Percentiles rank a stretch among this genome's conserved stretches.
These are phyloP conservation scores for Neurospora sp. DNA, from an alignment of 495 filamentous ascomycete species.

Conservation along the genomic window DNA sequence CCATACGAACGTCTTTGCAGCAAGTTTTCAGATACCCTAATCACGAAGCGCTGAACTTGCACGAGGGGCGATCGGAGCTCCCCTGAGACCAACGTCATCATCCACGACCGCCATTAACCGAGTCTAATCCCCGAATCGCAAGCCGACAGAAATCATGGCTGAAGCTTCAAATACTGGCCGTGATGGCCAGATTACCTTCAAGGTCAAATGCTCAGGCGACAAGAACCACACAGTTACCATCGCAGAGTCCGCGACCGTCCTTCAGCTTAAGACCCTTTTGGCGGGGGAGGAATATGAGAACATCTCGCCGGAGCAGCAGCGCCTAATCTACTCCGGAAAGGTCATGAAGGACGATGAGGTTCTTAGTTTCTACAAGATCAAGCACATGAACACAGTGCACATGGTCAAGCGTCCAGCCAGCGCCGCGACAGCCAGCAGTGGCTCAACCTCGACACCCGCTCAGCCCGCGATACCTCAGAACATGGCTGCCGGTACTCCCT, in stretches of 20 bases:
- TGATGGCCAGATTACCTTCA: constrained; percentile 70
- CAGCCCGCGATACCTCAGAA: constrained; percentile 67
- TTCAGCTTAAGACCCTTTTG: constrained; percentile 83
- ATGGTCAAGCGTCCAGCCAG: constrained; percentile 92
- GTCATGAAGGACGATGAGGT: constrained; percentile 91
- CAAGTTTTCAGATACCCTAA: background rate
- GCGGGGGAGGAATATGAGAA: constrained; percentile 70
- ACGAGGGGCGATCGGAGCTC: background rate
- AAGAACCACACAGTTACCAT: constrained; percentile 75
- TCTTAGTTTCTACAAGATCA: constrained; percentile 81
- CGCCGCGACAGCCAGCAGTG: constrained; percentile 40
- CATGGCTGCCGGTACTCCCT: constrained; percentile 74
- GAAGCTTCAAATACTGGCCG: constrained; percentile 41
- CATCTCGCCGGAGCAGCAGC: constrained; percentile 74
- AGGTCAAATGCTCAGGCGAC: constrained; percentile 83
- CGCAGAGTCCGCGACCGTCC: constrained; percentile 61
- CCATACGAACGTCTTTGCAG: background rate
- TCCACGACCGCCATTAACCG: background rate
- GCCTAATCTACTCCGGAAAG: constrained; percentile 93
- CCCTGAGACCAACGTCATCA: constrained; percentile 7
- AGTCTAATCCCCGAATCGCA: background rate
- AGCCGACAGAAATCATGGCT: constrained; percentile 31
- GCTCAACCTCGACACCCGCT: constrained; percentile 40
- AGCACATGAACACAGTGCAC: constrained; percentile 90
- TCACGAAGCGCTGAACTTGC: background rate